Base-by-base conservation (phyloP, 768 basidiomycete genomes). In the Suillus fuscotomentosus region DNA sequence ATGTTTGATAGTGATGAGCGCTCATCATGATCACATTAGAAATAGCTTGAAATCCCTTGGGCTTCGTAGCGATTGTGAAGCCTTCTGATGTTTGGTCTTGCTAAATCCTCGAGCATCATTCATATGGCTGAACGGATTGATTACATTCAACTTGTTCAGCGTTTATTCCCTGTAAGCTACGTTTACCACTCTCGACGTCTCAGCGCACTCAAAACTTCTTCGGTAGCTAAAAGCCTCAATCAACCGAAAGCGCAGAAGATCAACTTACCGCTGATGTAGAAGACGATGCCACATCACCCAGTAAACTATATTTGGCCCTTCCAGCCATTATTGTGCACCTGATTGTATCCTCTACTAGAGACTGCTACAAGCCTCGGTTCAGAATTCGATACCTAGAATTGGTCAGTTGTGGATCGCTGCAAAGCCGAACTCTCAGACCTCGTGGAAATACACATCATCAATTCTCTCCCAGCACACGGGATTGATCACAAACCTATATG, bases 341-440 rank as follows among this genome's bases (percentile, higher is more conserved):
- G 13, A 39, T 5, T 39, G 39, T 39, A 39, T 13, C 39, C 39
- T 39, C 39, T 39, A 39, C 39, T 3, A 31, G 39, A 39, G 39
- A 41, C 41, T 5, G 5, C 41, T 41, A 41, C 41, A 41, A 41
- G 14, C 41, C 41, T 41, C 5, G 14, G 14, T 41, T 41, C 41
- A 41, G 41, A 41, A 41, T 63, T 63, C 10, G 13, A 41, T 3
- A 42, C 60, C 34, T 27, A 20, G 17, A 47, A 24, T 3, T 61
- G 64, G 64, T 60, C 50, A n/a, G 60, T 65, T 53, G 60, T 47
- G 2, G 38, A 61, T 4, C 5, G 34, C 13, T 65, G 64, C 64
- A 39, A 45, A 27, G 1, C 15, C 4, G 5, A 60, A 20, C 59
- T 56, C 9, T 1, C 41, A n/a, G 5, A 53, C 14, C 41, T 61